phyloP scores from a whole-genome alignment of 306 rosid species.

The Trifolium pratense region DNA sequence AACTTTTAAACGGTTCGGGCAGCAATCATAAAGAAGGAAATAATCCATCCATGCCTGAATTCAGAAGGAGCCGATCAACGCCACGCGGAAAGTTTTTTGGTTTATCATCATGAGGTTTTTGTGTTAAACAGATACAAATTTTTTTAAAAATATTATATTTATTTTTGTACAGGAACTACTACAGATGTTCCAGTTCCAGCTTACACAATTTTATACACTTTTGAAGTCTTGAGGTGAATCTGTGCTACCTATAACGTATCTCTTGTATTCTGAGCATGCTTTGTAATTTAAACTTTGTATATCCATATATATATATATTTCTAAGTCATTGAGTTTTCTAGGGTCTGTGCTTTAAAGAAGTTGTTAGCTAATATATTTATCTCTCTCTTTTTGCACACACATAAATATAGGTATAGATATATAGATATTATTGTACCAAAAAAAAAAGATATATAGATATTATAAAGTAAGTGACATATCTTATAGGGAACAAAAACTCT shows the following conservation, averaged over 20 bases:
- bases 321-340: slow-evolving; percentile 27
- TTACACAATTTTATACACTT: slow-evolving; percentile 44
- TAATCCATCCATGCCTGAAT: slow-evolving; percentile 61
- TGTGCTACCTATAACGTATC: slow-evolving; percentile 22
- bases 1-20: slow-evolving; percentile 52
- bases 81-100: slow-evolving; percentile 79
- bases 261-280: slow-evolving; percentile 43
- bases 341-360: background rate
- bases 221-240: slow-evolving; percentile 45
- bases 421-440: too few relatives aligned
- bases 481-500: background rate
- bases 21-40: slow-evolving; percentile 63
- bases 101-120: slow-evolving; percentile 63
- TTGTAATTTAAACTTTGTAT: slow-evolving; percentile 41
- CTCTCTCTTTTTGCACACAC: too few relatives aligned
- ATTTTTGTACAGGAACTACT: slow-evolving; percentile 56
- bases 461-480: background rate
- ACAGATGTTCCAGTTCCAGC: slow-evolving; percentile 45
- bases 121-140: background rate
- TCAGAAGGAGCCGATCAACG: slow-evolving; percentile 81
- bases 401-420: too few relatives aligned
- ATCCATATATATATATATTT: slow-evolving; percentile 32
- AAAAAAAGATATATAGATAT: too few relatives aligned
- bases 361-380: background rate
- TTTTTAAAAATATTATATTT: background rate